phyloP scores from a whole-genome alignment of 306 rosid species.

The Medicago lupulina region DNA sequence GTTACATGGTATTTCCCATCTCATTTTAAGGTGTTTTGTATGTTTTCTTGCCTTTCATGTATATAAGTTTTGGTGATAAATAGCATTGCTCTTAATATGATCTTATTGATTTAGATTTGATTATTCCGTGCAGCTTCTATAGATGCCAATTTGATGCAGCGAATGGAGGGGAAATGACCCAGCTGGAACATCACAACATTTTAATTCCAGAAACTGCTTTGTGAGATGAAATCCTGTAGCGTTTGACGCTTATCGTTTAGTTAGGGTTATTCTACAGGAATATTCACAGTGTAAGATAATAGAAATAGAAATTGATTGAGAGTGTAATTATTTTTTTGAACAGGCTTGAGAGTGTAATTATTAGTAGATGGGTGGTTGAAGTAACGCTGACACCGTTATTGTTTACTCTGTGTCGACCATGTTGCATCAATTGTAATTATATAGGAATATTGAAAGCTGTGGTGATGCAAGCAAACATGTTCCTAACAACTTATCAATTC shows the following conservation, averaged over 20 bases:
- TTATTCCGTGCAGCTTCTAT: constrained; percentile 68
- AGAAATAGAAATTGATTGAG: too few species aligned
- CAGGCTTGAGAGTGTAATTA: constrained; percentile 29
- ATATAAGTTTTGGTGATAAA: too few species aligned
- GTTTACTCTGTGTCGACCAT: constrained; percentile 24
- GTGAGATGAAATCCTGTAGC: constrained; percentile 40
- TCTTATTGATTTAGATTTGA: neutral
- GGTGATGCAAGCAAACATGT: constrained; percentile 5
- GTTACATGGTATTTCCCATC: too few species aligned
- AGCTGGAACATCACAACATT: constrained; percentile 78
- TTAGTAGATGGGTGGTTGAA: constrained; percentile 30
- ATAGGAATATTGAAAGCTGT: constrained; percentile 1
- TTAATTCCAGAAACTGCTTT: constrained; percentile 64
- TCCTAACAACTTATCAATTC: neutral
- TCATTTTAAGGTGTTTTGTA: too few species aligned
- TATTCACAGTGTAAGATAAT: constrained; percentile 18
- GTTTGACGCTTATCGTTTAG: constrained; percentile 17
- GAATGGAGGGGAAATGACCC: constrained; percentile 86
- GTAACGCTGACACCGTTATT: constrained; percentile 19
- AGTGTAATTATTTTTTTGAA: too few species aligned
- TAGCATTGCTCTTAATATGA: too few species aligned
- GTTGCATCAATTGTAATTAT: constrained; percentile 38
- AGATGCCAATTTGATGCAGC: constrained; percentile 75
- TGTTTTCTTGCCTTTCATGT: too few species aligned
- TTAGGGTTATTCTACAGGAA: constrained; percentile 20